These are phyloP conservation scores for Gastrolobium bilobum DNA, from an alignment of 306 rosid genomes.

Conservation along the genomic window DNA sequence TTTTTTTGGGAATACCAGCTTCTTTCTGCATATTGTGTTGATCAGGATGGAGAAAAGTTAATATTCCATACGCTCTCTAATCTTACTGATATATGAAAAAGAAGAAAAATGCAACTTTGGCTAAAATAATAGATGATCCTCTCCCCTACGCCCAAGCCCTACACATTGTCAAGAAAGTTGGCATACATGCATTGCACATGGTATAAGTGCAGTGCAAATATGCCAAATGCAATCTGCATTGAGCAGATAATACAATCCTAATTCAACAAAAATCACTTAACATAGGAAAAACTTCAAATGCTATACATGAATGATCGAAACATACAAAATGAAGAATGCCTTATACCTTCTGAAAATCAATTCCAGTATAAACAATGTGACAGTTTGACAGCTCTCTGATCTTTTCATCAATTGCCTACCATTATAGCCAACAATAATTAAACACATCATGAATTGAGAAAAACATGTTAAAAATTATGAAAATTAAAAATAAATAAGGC, in stretches of 20 bases:
- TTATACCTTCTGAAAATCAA: slow-evolving; percentile 88
- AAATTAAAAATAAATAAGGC: slow-evolving; percentile 6
- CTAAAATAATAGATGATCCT: slow-evolving; percentile 28
- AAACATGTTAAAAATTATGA: slow-evolving; percentile 32
- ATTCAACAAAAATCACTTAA: slow-evolving; percentile 28
- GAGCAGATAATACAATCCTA: slow-evolving; percentile 38
- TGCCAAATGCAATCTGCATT: slow-evolving; percentile 31
- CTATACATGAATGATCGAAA: slow-evolving; percentile 6
- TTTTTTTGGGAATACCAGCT: slow-evolving; percentile 85
- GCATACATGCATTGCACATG: neutral
- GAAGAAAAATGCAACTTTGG: slow-evolving; percentile 32
- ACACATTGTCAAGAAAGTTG: slow-evolving; percentile 35
- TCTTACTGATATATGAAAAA: slow-evolving; percentile 19
- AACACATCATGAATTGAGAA: slow-evolving; percentile 33
- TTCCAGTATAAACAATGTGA: slow-evolving; percentile 85
- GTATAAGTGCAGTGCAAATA: slow-evolving; percentile 16
- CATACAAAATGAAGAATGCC: slow-evolving; percentile 8
- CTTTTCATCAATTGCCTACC: slow-evolving; percentile 96
- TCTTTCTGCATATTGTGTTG: slow-evolving; percentile 72
- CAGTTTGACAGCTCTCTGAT: slow-evolving; percentile 97
- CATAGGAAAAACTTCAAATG: slow-evolving; percentile 4
- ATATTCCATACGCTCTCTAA: slow-evolving; percentile 26
- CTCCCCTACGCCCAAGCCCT: slow-evolving; percentile 1
- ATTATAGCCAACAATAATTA: slow-evolving; percentile 37
- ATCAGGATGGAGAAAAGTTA: slow-evolving; percentile 10